Base-by-base conservation (phyloP, 306 rosid genomes). In the Trifolium subterraneum region DNA sequence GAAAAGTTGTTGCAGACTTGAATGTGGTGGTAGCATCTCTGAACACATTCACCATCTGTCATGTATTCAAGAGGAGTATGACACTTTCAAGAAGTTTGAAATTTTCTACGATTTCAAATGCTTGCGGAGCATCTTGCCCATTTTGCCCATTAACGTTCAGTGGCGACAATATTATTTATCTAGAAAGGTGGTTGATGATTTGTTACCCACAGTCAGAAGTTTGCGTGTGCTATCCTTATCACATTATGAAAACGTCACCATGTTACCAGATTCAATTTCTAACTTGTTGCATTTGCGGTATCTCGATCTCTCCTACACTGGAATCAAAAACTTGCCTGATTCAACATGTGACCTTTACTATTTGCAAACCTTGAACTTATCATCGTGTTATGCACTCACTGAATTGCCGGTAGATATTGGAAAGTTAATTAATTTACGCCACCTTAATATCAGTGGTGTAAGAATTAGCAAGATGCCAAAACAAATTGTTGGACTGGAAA, bases 291-390 rank as follows among this genome's bases (percentile, higher is more conserved):
- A 51, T 3, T 18, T 70, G 64, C 50, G 71, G 8, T 66, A 66
- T 42, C 22, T 66, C 6, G 55, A 66, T 42, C 55, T 66, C 36
- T 66, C 71, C 6, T 4, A 6, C 19, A 66, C 71, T 22, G 0
- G 0, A 1, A 41, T 42, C 14, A 4, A 42, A 66, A 42, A 55
- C 29, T 25, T 66, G 14, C 55, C 71, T 22, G 14, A 41, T 42
- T 1, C 71, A 66, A 22, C 2, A 7, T 41, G 54, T 8, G 31
- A 13, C 14, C 54, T 66, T 25, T 66, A 66, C 71, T 20, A 66
- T 66, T 23, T 66, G 71, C 71, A 66, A 23, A 66, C 71, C 54
- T 66, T 66, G 35, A 41, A 20, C 13, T 60, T 84, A 8, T 29
- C 33, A 22, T 45, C 0, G 1, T 84, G 85, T 52, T 0, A 0